Conservation (phyloP, 371 early-diverging fungal species). For the Amoeboradix gromovi region DNA sequence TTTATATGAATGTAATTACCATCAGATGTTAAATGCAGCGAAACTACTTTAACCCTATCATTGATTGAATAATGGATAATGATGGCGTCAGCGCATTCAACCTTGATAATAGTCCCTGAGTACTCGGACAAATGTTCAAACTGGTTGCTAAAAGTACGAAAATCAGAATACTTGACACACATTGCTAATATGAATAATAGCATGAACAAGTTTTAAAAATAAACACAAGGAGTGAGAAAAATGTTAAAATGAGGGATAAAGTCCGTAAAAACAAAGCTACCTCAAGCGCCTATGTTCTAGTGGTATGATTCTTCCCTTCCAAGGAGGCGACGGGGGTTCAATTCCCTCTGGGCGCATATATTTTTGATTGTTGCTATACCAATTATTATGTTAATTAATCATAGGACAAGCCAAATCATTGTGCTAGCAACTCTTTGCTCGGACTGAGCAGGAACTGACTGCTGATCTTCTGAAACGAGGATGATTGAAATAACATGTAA, state of each 20-base stretch:
- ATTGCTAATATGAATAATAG: neutral
- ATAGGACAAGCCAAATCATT: no score
- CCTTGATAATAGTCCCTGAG: neutral
- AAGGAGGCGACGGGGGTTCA: neutral
- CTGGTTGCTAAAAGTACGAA: neutral
- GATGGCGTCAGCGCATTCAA: neutral
- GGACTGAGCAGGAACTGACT: no score
- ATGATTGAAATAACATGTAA: conserved; percentile 14
- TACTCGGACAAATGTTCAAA: neutral
- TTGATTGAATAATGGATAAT: neutral
- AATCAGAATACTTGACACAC: neutral
- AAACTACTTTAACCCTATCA: neutral
- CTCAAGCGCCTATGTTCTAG: neutral
- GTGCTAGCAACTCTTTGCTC: no score
- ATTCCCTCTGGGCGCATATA: neutral
- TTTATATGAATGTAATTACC: neutral
- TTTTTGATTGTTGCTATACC: neutral
- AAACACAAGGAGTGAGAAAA: neutral
- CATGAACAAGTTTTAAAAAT: neutral
- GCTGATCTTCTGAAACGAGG: neutral
- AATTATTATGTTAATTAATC: no score
- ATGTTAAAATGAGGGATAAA: no score
- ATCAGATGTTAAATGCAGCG: neutral
- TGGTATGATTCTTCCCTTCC: neutral
- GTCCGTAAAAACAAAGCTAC: neutral